These are phyloP conservation scores for Austroboletus novae-zelandiae DNA, from an alignment of 1,284 basidiomycete species.

Conservation along the genomic window DNA sequence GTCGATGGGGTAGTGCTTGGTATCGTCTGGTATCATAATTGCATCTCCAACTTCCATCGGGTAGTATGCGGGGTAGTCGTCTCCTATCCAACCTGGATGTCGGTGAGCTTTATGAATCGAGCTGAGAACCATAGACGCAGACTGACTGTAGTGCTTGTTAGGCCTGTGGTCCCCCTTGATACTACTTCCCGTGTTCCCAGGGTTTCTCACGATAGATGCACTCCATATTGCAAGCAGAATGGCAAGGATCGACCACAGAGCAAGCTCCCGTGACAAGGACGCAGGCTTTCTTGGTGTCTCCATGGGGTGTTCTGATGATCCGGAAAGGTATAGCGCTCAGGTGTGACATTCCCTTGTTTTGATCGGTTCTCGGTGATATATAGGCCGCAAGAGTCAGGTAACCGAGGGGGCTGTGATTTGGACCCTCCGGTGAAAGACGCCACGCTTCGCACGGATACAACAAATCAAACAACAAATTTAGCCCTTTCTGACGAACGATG, in stretches of 20 bases:
- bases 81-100: conserved; percentile 22
- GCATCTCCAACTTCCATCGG: conserved; percentile 21
- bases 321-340: not conserved
- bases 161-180: not conserved
- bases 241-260: conserved; percentile 20
- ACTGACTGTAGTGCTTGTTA: conserved; percentile 21
- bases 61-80: conserved; percentile 28
- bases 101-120: conserved; percentile 7
- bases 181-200: not conserved
- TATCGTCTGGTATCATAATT: conserved; percentile 28
- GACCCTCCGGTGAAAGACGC: not conserved
- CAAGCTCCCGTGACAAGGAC: conserved; percentile 16
- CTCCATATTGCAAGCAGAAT: conserved; percentile 23
- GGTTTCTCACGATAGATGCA: conserved; percentile 7
- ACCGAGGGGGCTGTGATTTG: not conserved
- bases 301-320: conserved; percentile 11
- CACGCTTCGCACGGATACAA: conserved; percentile 4
- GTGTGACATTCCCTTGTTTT: conserved; percentile 1
- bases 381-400: conserved; percentile 1
- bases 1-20: conserved; percentile 26
- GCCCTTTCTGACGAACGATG: not conserved
- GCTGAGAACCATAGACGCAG: not conserved
- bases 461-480: no score
- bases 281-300: conserved; percentile 3
- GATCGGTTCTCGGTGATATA: not conserved